Base-by-base conservation (phyloP, 2,329 filamentous ascomycete species). In the Lecanicillium sp. region DNA sequence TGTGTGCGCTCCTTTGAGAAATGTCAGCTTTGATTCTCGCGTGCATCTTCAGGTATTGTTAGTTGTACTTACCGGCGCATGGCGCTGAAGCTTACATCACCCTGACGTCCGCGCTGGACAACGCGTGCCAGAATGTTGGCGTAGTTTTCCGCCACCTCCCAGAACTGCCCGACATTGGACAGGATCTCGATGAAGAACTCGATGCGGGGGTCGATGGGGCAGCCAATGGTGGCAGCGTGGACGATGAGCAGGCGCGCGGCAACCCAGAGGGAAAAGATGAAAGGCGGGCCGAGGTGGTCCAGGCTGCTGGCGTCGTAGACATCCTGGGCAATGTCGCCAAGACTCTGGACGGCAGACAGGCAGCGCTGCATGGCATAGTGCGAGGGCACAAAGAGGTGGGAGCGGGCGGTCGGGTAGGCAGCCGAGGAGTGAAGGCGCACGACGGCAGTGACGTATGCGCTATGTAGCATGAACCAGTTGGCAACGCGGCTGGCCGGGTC, bases 401-500 rank as follows among this genome's bases (percentile, higher is more conserved):
- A 69, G 5, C 64, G 59, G 1, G 65, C 56, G 0, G 62, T 66
- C 4, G 69, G 69, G 43, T 72, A 72, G 3, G 69, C 69, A 0
- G 69, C 68, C 3, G 67, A 63, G 3, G 69, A 70, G 49, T 72
- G 69, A n/a, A 72, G 56, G 1, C 69, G 64, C 3, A 72, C 67
- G 5, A 69, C 69, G 3, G 67, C 62, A 0, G 67, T 69, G 11
- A 72, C 68, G 38, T 70, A 72, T 7, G 69, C 69, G 52, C 68
- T 70, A 21, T 72, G 69, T 8, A 72, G 57, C 66, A 71, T 69
- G 50, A 71, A 70, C 68, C 68, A 71, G 52, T 71, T 71, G n/a
- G 68, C 68, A 2, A 71, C 68, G 2, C 68, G 65, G 44, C 68
- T 70, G 2, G 68, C 68, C 3, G 68, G 68, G 15, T 71, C 68